phyloP scores from a whole-genome alignment of 306 rosid species.

The Hippophae rhamnoides region DNA sequence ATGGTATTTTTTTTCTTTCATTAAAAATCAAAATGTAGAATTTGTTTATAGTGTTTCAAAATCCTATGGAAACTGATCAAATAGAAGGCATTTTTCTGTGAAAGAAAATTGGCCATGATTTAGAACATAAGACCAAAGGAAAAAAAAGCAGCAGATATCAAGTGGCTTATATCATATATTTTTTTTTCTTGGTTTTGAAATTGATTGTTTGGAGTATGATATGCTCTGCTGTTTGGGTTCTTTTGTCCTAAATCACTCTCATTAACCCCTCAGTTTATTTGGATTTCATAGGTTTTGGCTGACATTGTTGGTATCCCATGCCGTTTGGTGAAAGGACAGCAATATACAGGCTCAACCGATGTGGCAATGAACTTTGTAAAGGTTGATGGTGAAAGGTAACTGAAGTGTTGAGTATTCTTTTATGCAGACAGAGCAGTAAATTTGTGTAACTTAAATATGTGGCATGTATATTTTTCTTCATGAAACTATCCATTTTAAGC shows the following conservation, averaged over 20 bases:
- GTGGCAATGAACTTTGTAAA: constrained; percentile 84
- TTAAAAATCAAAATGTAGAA: no score
- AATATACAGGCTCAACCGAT: constrained; percentile 69
- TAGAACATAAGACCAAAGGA: no score
- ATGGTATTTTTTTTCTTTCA: no score
- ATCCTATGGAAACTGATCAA: no score
- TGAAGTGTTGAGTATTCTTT: constrained; percentile 18
- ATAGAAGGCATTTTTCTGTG: no score
- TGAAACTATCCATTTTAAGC: not conserved
- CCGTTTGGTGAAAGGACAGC: constrained; percentile 82
- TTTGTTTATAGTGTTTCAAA: no score
- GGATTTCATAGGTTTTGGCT: constrained; percentile 62
- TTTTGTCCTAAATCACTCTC: not conserved
- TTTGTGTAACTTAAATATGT: not conserved
- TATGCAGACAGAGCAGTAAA: not conserved
- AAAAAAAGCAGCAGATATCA: no score
- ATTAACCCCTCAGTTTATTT: constrained; percentile 4
- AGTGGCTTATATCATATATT: no score
- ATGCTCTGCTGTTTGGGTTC: not conserved
- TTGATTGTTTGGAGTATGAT: not conserved
- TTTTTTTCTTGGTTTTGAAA: no score
- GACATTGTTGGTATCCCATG: constrained; percentile 82
- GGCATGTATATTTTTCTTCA: constrained; percentile 9
- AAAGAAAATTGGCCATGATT: no score
- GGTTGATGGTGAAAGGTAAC: constrained; percentile 83